Evolutionary conservation across 1,284 basidiomycete genomes (phyloP), one percentile per base, ranked within the genome.

Genomic region (Leccinum colubrinum): DNA sequence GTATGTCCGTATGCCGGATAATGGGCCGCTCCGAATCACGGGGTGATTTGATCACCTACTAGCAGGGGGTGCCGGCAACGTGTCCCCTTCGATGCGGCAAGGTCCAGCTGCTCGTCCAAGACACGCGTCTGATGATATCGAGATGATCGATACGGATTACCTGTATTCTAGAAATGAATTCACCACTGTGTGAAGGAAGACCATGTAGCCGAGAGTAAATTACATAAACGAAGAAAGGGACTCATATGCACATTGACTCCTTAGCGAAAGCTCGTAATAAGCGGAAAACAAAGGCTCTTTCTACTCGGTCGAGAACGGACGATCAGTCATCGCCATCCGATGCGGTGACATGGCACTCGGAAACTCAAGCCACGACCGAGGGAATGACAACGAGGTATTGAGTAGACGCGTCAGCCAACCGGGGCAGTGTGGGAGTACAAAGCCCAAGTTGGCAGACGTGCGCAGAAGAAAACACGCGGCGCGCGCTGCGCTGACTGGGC

Each of bases 381-480:
- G 48, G 20, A 50, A 48, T 48, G 9, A 14, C 46, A 12, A 12
- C 46, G 20, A 22, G 46, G 6, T 39, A 15, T 15, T 39, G 15
- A 2, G 41, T 43, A 7, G 9, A 22, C 14, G 20, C 22, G 20
- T 50, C 48, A 50, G 4, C 20, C 20, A 15, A 50, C 48, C 25
- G 20, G 20, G 12, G 14, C 12, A 27, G 22, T 25, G 63, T 65
- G 66, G 15, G 63, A 58, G 35, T 3, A 33, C 2, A 7, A 5
- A 46, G 25, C 39, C 9, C 30, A 4, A 30, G 6, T 12, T 22
- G 30, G 50, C 3, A 33, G 20, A 12, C 1, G 30, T 51, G 56
- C 59, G 68, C 48, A 55, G 17, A 17, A 55, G 64, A 71, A 69
- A 69, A 72, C 68, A 69, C 70, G 70, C 65, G 68, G 69, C 62